These are phyloP conservation scores for Chionographis japonica DNA, from an alignment of 106 monocot genomes.

Conservation along the genomic window DNA sequence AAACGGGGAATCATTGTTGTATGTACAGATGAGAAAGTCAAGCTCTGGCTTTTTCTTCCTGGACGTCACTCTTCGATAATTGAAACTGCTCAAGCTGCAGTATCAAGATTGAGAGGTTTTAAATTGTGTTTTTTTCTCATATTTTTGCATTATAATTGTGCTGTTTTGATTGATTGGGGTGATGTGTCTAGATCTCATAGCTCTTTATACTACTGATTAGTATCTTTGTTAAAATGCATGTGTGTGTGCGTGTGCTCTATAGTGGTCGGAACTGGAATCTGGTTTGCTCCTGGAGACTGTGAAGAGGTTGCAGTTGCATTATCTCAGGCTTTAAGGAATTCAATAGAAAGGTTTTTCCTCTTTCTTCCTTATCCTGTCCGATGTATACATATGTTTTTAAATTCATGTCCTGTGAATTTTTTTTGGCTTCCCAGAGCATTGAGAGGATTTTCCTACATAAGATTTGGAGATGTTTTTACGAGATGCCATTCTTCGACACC, in stretches of 20 bases:
- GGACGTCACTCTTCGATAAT: conserved; percentile 70
- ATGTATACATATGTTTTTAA: background rate
- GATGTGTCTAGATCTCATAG: background rate
- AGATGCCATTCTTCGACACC: conserved; percentile 46
- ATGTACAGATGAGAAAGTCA: conserved; percentile 93
- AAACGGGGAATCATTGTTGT: background rate
- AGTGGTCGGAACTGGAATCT: conserved; percentile 77
- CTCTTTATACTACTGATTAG: background rate
- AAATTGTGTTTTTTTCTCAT: background rate
- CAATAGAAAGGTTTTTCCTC: conserved; percentile 72
- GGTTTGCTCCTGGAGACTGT: conserved; percentile 92
- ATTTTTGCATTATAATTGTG: background rate
- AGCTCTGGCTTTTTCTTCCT: conserved; percentile 97
- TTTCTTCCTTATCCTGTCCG: background rate
- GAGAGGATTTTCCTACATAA: conserved; percentile 65
- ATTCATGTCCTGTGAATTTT: conserved; percentile 2
- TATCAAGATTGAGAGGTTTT: conserved; percentile 77
- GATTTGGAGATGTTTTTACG: conserved; percentile 95
- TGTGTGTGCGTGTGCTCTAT: background rate
- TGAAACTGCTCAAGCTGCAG: conserved; percentile 66
- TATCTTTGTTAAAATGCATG: conserved; percentile 1
- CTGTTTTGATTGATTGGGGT: background rate
- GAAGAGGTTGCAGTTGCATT: conserved; percentile 89
- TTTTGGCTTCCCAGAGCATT: conserved; percentile 50
- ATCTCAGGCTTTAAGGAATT: conserved; percentile 82